These are phyloP conservation scores for Hymenoscyphus repandus DNA, from an alignment of 2,329 filamentous ascomycete species.

Conservation along the genomic window DNA sequence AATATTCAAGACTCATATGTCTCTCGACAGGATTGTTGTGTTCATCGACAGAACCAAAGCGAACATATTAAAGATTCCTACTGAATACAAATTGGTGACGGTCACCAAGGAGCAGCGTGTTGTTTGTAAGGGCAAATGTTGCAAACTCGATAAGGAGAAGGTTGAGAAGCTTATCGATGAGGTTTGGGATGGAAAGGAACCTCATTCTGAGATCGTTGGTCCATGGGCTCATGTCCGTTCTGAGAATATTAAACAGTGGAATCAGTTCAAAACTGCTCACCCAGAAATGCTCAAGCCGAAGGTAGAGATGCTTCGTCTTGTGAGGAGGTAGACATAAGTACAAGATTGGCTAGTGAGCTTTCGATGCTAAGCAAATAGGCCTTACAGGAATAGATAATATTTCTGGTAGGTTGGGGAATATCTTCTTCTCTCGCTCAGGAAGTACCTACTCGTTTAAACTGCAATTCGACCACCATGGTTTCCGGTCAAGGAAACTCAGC, in stretches of 20 bases:
- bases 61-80: not conserved
- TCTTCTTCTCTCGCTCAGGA: too few species aligned
- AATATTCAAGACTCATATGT: not conserved
- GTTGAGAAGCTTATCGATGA: not conserved
- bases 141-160: too few species aligned
- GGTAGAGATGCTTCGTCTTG: not conserved
- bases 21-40: not conserved
- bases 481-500: too few species aligned
- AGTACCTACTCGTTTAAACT: too few species aligned
- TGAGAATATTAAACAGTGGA: not conserved
- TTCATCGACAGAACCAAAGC: not conserved
- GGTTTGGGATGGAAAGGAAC: not conserved
- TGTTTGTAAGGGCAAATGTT: not conserved
- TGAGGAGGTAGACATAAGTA: not conserved
- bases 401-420: too few species aligned
- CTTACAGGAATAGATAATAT: too few species aligned
- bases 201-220: not conserved
- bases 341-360: too few species aligned
- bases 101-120: not conserved
- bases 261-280: not conserved
- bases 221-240: not conserved
- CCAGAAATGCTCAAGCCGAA: not conserved
- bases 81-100: not conserved
- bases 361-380: too few species aligned
- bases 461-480: too few species aligned